phyloP scores from a whole-genome alignment of 2,329 filamentous ascomycete species.

The Cryphonectria radicalis region DNA sequence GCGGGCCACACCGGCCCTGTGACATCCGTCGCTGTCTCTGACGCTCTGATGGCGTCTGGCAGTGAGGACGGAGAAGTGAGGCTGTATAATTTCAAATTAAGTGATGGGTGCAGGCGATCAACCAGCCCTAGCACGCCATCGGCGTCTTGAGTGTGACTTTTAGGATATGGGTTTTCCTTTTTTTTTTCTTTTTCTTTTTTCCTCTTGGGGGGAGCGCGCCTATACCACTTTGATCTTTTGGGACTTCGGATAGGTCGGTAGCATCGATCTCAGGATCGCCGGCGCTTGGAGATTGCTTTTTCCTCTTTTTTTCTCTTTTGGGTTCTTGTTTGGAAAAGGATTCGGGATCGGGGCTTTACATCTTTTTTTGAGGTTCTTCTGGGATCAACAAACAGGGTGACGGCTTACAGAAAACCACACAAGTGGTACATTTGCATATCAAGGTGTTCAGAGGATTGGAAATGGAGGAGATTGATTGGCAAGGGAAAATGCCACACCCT shows the following conservation, averaged over 20 bases:
- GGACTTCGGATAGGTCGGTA: neutral
- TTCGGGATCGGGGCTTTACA: neutral
- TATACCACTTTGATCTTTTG: conserved; percentile 23
- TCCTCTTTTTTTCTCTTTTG: neutral
- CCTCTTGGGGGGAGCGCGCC: conserved; percentile 3
- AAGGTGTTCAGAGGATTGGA: conserved; percentile 1
- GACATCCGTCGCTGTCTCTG: conserved; percentile 89
- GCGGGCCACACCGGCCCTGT: conserved; percentile 89
- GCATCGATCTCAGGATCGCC: conserved; percentile 20
- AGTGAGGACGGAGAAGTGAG: conserved; percentile 93
- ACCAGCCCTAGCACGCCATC: conserved; percentile 23
- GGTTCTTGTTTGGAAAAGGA: neutral
- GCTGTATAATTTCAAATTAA: conserved; percentile 72
- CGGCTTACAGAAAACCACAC: neutral
- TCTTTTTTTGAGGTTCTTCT: neutral
- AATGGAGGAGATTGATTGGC: too few species aligned
- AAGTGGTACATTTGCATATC: conserved; percentile 7
- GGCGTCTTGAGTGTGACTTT: neutral
- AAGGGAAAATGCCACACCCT: neutral
- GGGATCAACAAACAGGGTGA: neutral
- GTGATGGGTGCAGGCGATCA: conserved; percentile 29
- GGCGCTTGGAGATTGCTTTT: neutral
- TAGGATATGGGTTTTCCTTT: too few species aligned
- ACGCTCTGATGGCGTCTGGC: conserved; percentile 86
- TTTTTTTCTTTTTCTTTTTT: neutral